Evolutionary conservation across 2,329 filamentous ascomycete species (phyloP).

Genomic region (Thermomyces lanuginosus): DNA sequence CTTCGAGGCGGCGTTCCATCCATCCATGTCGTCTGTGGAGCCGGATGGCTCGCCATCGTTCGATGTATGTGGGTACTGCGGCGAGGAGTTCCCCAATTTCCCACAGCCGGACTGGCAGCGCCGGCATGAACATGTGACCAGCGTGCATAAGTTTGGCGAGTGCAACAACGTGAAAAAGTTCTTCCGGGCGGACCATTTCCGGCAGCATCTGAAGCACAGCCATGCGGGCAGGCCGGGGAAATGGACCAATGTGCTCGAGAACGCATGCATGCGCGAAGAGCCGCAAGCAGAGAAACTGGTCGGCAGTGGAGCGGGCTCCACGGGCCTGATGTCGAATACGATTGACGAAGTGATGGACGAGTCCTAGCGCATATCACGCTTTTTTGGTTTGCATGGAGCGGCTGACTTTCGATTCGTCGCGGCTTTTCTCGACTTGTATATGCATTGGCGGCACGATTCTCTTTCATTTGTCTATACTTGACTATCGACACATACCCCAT

Average conservation of each 20-base stretch:
- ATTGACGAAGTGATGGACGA: constrained; percentile 11
- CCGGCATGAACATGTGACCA: constrained; percentile 71
- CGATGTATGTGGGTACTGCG: constrained; percentile 89
- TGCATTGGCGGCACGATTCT: no score
- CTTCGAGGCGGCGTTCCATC: constrained; percentile 72
- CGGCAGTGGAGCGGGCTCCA: constrained; percentile 4
- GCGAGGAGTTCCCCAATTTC: constrained; percentile 65
- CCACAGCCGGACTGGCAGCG: constrained; percentile 75
- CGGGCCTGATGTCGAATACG: constrained; percentile 8
- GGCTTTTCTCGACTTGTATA: no score
- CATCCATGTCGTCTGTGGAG: constrained; percentile 41
- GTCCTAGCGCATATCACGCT: no score
- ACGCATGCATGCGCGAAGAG: constrained; percentile 90
- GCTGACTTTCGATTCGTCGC: no score
- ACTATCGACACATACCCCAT: no score
- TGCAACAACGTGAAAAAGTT: constrained; percentile 99
- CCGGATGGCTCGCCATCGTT: constrained; percentile 20
- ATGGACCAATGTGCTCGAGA: constrained; percentile 97
- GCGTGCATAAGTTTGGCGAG: constrained; percentile 89
- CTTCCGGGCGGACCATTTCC: constrained; percentile 91
- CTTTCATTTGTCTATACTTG: no score
- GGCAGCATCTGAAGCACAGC: constrained; percentile 94
- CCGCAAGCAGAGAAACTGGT: constrained; percentile 12
- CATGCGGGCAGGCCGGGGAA: constrained; percentile 92
- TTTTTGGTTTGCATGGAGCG: no score